phyloP scores from a whole-genome alignment of 768 basidiomycete genomes.

The Leucocoprinus leucothites region DNA sequence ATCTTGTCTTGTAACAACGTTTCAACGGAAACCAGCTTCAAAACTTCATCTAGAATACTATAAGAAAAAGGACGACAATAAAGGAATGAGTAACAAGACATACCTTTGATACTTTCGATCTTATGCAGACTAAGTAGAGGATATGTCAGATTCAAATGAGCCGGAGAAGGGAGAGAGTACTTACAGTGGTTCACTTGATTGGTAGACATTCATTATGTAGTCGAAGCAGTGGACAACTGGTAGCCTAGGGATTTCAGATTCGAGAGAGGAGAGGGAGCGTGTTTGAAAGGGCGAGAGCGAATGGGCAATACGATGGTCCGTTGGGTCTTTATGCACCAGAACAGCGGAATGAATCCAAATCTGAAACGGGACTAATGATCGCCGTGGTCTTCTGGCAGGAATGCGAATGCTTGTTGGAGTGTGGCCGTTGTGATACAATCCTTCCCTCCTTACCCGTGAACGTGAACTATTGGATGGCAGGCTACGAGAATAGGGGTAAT shows the following conservation, averaged over 20 bases:
- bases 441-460: not conserved
- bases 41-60: slow-evolving; percentile 35
- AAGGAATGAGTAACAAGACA: not conserved
- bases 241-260: no score
- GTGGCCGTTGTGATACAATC: no score
- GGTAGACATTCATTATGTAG: not conserved
- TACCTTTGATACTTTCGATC: slow-evolving; percentile 6
- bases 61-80: not conserved
- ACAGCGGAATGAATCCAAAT: not conserved
- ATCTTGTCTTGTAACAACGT: slow-evolving; percentile 26
- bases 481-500: not conserved
- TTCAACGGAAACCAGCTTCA: slow-evolving; percentile 31
- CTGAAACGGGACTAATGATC: not conserved
- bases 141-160: not conserved
- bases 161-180: not conserved
- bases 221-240: no score
- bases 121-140: not conserved
- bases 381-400: not conserved
- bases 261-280: no score
- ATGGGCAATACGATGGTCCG: not conserved
- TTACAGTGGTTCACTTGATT: slow-evolving; percentile 1
- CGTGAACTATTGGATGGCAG: not conserved
- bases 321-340: not conserved
- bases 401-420: not conserved
- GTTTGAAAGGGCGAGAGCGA: no score